These are phyloP conservation scores for Odonthalia washingtoniensis DNA, from an alignment of 31 red algal genomes.

Conservation along the genomic window DNA sequence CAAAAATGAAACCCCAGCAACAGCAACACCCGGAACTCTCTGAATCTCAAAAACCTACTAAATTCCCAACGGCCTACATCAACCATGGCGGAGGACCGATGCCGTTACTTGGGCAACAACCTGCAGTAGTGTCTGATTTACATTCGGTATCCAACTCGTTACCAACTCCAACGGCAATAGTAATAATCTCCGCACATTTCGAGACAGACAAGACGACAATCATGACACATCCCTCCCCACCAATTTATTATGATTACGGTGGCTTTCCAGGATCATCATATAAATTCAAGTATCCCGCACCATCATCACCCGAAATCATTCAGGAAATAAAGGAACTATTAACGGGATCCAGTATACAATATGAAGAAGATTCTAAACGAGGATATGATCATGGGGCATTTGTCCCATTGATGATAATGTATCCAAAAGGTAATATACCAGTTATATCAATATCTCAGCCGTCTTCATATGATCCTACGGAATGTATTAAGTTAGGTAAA, in stretches of 20 bases:
- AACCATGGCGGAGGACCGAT: conserved; percentile 40
- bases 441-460: conserved; percentile 28
- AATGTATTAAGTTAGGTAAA: conserved; percentile 6
- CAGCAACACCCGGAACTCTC: too few relatives aligned
- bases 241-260: conserved; percentile 47
- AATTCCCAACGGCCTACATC: conserved; percentile 11
- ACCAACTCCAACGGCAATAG: conserved; percentile 7
- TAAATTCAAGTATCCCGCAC: conserved; percentile 35
- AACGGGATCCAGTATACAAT: conserved; percentile 1
- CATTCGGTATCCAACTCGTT: background rate
- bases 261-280: conserved; percentile 42
- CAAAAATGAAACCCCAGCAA: too few relatives aligned
- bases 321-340: conserved; percentile 28
- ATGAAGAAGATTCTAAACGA: background rate
- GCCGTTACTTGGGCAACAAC: conserved; percentile 20
- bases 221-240: conserved; percentile 24
- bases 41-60: background rate
- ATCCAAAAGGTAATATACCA: conserved; percentile 46
- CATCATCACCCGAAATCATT: conserved; percentile 8
- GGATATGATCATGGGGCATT: conserved; percentile 65
- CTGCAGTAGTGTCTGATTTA: background rate
- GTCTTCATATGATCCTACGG: conserved; percentile 15
- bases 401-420: conserved; percentile 51
- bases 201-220: conserved; percentile 3
- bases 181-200: conserved; percentile 55